These are phyloP conservation scores for Otatea glauca DNA, from an alignment of 176 grass and related monocot genomes.

Conservation along the genomic window DNA sequence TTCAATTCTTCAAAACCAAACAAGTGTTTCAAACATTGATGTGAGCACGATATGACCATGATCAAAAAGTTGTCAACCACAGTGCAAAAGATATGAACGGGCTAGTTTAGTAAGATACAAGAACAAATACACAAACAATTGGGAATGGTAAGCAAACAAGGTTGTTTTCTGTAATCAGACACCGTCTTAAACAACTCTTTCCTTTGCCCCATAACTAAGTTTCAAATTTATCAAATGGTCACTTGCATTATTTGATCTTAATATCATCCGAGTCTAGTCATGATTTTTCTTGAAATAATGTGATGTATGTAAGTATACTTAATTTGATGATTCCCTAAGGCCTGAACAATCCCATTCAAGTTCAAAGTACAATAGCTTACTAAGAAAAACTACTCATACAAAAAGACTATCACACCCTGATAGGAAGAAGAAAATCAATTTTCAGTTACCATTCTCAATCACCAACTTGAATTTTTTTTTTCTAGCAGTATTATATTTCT, in stretches of 20 bases:
- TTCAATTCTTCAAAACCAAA: background rate
- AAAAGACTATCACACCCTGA: background rate
- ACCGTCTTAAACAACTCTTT: background rate
- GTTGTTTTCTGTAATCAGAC: background rate
- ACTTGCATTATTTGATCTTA: too few species aligned
- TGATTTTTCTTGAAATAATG: too few species aligned
- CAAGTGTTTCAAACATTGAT: background rate
- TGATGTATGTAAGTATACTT: background rate
- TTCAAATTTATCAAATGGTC: background rate
- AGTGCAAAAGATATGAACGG: constrained; percentile 22
- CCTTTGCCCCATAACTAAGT: background rate
- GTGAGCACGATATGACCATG: background rate
- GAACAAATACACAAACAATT: background rate
- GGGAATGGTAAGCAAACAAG: background rate
- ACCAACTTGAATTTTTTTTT: too few species aligned
- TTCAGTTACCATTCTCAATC: too few species aligned
- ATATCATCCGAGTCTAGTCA: too few species aligned
- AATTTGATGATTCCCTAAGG: background rate
- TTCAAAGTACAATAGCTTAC: background rate
- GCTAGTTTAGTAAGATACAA: background rate
- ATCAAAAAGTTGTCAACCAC: background rate
- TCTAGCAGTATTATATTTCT: too few species aligned
- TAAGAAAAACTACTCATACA: background rate
- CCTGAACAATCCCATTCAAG: background rate
- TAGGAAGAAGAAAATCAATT: too few species aligned